Base-by-base conservation (phyloP, 2,329 filamentous ascomycete species). In the Ceratocystis diversiconidia region DNA sequence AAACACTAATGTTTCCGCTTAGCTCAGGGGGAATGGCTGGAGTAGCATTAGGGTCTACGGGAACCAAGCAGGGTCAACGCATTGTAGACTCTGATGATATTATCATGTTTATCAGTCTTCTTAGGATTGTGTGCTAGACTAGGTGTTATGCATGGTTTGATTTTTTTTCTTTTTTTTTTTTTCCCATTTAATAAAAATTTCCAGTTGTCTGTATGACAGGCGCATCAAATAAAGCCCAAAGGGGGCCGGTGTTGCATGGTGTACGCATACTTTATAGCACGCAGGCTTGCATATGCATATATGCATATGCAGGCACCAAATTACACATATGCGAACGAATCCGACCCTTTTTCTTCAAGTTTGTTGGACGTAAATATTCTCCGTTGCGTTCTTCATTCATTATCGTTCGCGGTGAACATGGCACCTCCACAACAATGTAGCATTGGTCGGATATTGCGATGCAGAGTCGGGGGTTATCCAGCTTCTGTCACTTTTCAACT, bases 1-100 rank as follows among this genome's bases (percentile, higher is more conserved):
- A 64, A 8, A 30, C 52, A 64, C 41, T 41, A 64, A 17, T n/a
- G 48, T 57, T 59, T 64, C 48, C 62, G 62, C 62, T 64, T 64
- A 62, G 22, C 46, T 62, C 46, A 62, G 61, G 44, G 61, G 61
- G 28, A 17, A 36, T 32, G 28, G 36, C 36, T 17, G 12, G 52
- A 59, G 28, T 17, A 19, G 2, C 25, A 32, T 30, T 32, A 30
- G 52, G 52, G 52, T 57, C 22, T 57, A 7, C n/a, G 12, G 19
- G 3, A 25, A 7, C 7, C 19, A 2, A 12, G 7, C 32, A 59
- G 52, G 52, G 28, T 59, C 10, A 32, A 0, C 5, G 1, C 7
- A n/a, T 32, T n/a, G 25, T 59, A 36, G 15, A 32, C 7, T 12
- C 5, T 17, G 17, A 59, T 30, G 32, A 59, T 59, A 30, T 59